Base-by-base conservation (phyloP, 129 eudicot genomes). In the Tanacetum coccineum region DNA sequence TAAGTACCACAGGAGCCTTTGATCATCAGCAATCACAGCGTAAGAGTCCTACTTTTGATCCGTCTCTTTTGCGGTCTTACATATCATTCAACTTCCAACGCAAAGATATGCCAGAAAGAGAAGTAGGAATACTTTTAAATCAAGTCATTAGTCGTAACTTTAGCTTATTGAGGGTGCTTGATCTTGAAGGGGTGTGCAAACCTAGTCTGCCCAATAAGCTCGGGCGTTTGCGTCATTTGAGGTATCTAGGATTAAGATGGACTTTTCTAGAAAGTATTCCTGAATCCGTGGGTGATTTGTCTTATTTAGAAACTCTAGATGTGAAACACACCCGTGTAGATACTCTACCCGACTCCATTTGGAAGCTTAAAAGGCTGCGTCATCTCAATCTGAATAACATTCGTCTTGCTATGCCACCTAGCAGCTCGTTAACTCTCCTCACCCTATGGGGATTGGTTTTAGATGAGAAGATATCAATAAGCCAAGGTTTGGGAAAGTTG, bases 211-310 rank as follows among this genome's bases (percentile, higher is more conserved):
- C 95, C 17, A 80, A 84, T 3, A 73, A 82, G 13, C 81, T 83
- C 4, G 88, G 88, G 6, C 50, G 74, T 18, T 72, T 87, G 62
- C 67, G 76, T 71, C 84, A 75, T 26, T 68, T 87, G 58, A 81
- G 89, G 71, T 87, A 87, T 66, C 49, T 87, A 70, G 89, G 95
- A 45, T 64, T 87, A 26, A 74, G 87, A 59, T 63, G 87, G 81
- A 83, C 89, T 1, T 83, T 66, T 72, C 60, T 83, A 62, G 87
- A 83, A 47, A 59, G 30, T 55, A 79, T 83, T 48, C 95, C 89
- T n/a, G 25, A 57, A 76, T 83, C 95, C 0, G 81, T 87, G 0
- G 89, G 87, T 3, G 76, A 76, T 19, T 52, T 87, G 40, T 53
- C 75, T 4, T 70, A 79, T 54, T 80, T 87, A 14, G 89, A 83